Percentiles rank a stretch among this genome's conserved stretches.
These are phyloP conservation scores for Saraca asoca DNA, from an alignment of 331 rosid species.

Conservation along the genomic window DNA sequence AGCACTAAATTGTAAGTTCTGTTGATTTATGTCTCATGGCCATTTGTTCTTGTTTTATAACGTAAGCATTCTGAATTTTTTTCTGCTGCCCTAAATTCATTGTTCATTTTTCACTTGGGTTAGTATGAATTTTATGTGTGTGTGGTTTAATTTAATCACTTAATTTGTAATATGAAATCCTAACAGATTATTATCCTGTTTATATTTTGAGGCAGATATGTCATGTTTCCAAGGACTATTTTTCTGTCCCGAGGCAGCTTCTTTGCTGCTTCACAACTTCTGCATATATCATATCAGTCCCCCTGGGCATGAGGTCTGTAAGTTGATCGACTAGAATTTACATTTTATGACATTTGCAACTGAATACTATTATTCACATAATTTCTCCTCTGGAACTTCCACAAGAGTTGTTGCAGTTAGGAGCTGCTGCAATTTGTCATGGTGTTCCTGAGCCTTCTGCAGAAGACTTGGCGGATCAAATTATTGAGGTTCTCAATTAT, in stretches of 20 bases:
- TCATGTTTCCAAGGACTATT: conserved; percentile 96
- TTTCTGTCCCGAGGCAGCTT: conserved; percentile 92
- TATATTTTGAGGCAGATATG: conserved; percentile 57
- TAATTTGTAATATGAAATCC: conserved; percentile 2
- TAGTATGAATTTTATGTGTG: neutral
- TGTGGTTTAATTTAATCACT: conserved; percentile 13
- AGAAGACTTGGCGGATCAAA: conserved; percentile 89
- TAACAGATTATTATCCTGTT: conserved; percentile 19
- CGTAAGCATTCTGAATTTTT: neutral
- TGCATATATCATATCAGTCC: conserved; percentile 94
- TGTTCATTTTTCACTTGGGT: conserved; percentile 1
- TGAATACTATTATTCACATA: conserved; percentile 53
- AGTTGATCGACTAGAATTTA: conserved; percentile 37
- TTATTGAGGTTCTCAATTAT: conserved; percentile 79
- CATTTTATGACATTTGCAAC: conserved; percentile 24
- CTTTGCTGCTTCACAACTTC: conserved; percentile 92
- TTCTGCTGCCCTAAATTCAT: neutral
- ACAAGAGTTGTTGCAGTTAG: conserved; percentile 94
- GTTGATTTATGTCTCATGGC: conserved; percentile 9
- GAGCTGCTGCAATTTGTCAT: conserved; percentile 78
- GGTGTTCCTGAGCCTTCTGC: conserved; percentile 64
- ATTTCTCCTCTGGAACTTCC: conserved; percentile 64
- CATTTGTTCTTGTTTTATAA: conserved; percentile 13
- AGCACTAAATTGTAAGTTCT: conserved; percentile 74
- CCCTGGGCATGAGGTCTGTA: conserved; percentile 95